These are phyloP conservation scores for Manihot esculenta DNA, from an alignment of 441 rosid genomes.

Conservation along the genomic window DNA sequence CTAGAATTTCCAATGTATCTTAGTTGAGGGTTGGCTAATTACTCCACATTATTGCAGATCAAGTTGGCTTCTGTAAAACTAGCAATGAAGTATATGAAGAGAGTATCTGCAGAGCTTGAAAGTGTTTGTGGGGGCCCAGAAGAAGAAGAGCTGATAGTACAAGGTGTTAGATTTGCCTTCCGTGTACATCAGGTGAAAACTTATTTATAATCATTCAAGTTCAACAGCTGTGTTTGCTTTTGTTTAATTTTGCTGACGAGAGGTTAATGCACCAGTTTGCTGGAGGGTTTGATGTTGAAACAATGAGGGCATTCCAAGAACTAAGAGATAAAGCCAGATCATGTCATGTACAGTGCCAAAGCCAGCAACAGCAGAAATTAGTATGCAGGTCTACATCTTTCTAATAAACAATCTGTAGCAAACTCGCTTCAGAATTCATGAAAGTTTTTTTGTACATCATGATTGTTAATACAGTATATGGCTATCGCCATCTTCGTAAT, in stretches of 20 bases:
- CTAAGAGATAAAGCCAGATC: constrained; percentile 84
- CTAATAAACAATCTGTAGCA: constrained; percentile 54
- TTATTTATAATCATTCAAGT: neutral
- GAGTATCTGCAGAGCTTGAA: constrained; percentile 88
- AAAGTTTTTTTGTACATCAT: constrained; percentile 26
- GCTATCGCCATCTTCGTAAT: constrained; percentile 14
- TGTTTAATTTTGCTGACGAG: neutral
- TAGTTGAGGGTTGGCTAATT: neutral
- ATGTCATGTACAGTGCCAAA: constrained; percentile 68
- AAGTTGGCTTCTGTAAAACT: constrained; percentile 86
- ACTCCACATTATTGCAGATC: constrained; percentile 42
- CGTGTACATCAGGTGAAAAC: constrained; percentile 91
- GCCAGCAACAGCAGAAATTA: constrained; percentile 64
- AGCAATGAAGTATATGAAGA: constrained; percentile 94
- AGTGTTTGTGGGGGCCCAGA: constrained; percentile 60
- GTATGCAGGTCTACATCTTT: constrained; percentile 56
- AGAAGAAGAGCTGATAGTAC: constrained; percentile 90
- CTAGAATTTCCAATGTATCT: too few species aligned
- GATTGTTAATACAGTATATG: constrained; percentile 33
- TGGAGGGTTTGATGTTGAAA: constrained; percentile 90
- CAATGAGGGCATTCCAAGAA: constrained; percentile 93
- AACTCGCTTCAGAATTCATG: constrained; percentile 67
- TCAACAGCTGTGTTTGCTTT: neutral
- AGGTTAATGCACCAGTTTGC: constrained; percentile 56
- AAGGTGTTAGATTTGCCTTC: constrained; percentile 90